Base-by-base conservation (phyloP, 2,329 filamentous ascomycete species). In the Fusarium sacchari region DNA sequence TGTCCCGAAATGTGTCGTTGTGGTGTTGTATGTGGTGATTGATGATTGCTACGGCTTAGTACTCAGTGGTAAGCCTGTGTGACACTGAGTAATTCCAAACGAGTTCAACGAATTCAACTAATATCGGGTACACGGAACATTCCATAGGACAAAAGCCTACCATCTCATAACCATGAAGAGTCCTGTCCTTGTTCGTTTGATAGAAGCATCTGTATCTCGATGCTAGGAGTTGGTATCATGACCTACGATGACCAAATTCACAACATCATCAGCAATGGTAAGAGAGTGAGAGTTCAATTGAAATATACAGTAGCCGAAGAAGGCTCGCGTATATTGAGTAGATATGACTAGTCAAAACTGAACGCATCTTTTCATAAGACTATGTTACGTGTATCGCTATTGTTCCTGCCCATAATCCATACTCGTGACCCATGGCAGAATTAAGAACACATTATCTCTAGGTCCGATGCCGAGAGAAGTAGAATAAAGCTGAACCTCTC, bases 401-500 rank as follows among this genome's bases (percentile, higher is more conserved):
- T 6, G 30, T 52, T 20, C 47, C n/a, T 24, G 17, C 20, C n/a
- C 30, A 20, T 20, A n/a, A 24, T 24, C 12, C n/a, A 52, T 52
- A 15, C n/a, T 52, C n/a, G n/a, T 34, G 47, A 24, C 17, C 30
- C 6, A 34, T 24, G n/a, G n/a, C 12, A 34, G n/a, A 52, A 50
- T 3, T 14, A 17, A 50, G 30, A 24, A 15, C 15, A 24, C 4
- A 52, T 11, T 10, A 20, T 34, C 4, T 11, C 30, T 9, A 15
- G 13, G 30, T 11, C 47, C 11, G 6, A 24, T 50, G 9, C 6
- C 30, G 24, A 24, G 17, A 24, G 4, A 15, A 8, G n/a, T 6
- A 9, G 4, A 30, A 24, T 7, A 24, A 34, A 34, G 6, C 30
- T 24, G 30, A 0, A 4, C 3, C 5, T 15, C 14, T 14, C 8